Evolutionary conservation across 2,329 filamentous ascomycete genomes (phyloP).

Genomic region (Lizonia empirigonia): DNA sequence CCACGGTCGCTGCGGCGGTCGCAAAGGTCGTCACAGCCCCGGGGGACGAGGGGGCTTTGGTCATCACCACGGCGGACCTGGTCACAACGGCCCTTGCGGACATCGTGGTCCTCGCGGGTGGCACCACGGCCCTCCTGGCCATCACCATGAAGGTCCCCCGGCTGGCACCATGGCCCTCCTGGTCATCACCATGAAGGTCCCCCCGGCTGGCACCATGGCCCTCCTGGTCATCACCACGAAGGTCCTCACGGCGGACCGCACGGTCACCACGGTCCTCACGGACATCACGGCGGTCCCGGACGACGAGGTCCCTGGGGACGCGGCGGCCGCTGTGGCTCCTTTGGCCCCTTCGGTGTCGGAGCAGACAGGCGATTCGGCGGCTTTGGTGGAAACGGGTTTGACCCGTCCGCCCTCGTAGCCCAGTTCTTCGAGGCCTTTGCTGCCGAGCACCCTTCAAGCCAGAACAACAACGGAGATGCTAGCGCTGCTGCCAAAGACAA

Average conservation of each 20-base stretch:
- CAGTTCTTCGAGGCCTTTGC: slow-evolving; percentile 45
- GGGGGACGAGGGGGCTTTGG: slow-evolving; percentile 30
- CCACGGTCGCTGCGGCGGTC: slow-evolving; percentile 30
- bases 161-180: slow-evolving; percentile 21
- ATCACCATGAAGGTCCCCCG: slow-evolving; percentile 11
- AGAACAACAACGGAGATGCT: slow-evolving; percentile 13
- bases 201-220: slow-evolving; percentile 21
- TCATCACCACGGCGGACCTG: slow-evolving; percentile 22
- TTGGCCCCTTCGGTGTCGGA: slow-evolving; percentile 20
- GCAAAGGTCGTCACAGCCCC: slow-evolving; percentile 29
- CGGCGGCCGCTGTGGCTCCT: too few species aligned
- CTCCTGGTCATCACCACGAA: slow-evolving; percentile 16
- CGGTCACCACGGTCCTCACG: slow-evolving; percentile 4
- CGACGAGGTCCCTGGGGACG: slow-evolving; percentile 35
- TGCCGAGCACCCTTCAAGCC: slow-evolving; percentile 18
- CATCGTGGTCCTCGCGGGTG: slow-evolving; percentile 10
- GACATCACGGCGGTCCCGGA: slow-evolving; percentile 27
- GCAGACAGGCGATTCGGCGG: slow-evolving; percentile 1
- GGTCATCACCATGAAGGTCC: slow-evolving; percentile 14
- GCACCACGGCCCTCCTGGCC: slow-evolving; percentile 25
- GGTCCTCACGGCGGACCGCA: slow-evolving; percentile 19
- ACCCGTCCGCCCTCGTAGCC: slow-evolving; percentile 38
- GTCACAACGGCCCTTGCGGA: slow-evolving; percentile 10
- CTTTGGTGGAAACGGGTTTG: slow-evolving; percentile 24
- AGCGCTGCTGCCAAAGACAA: slow-evolving; percentile 21